Percentiles rank a stretch among this genome's conserved stretches.
Evolutionary conservation across 192 early-diverging fungal genomes (phyloP).

Genomic region (Rhizoclosmatium globosum): DNA sequence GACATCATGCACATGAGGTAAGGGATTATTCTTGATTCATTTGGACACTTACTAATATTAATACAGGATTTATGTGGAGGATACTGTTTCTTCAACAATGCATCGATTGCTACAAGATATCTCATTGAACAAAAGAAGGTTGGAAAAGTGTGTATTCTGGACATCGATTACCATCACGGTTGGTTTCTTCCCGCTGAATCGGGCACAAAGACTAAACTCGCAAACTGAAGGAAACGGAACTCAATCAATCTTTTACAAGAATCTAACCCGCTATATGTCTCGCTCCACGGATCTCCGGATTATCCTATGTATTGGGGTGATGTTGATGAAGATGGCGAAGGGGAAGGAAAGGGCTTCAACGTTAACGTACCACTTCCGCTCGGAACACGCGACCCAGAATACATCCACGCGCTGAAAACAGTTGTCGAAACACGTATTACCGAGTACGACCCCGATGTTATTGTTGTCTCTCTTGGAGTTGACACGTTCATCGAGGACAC

Average conservation of each 20-base stretch:
- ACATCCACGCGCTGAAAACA: constrained; percentile 53
- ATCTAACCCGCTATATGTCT: constrained; percentile 69
- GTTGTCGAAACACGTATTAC: constrained; percentile 55
- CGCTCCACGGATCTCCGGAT: constrained; percentile 64
- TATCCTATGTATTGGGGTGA: constrained; percentile 75
- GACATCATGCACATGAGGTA: constrained; percentile 6
- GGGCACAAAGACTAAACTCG: neutral
- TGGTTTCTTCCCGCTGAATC: neutral
- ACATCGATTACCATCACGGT: constrained; percentile 72
- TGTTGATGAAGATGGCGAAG: constrained; percentile 60
- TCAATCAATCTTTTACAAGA: constrained; percentile 48
- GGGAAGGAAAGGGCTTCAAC: constrained; percentile 72
- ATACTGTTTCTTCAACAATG: constrained; percentile 91
- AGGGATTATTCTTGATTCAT: neutral
- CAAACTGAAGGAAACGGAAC: constrained; percentile 31
- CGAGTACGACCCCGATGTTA: constrained; percentile 59
- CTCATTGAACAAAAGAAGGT: constrained; percentile 55
- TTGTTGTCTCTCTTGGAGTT: constrained; percentile 73
- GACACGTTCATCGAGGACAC: constrained; percentile 65
- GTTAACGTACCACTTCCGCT: constrained; percentile 68
- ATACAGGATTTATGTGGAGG: constrained; percentile 69
- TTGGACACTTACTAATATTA: neutral
- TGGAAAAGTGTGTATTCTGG: constrained; percentile 76
- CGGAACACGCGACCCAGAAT: constrained; percentile 65
- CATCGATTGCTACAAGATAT: constrained; percentile 79